These are phyloP conservation scores for Biancaea sappan DNA, from an alignment of 306 rosid species.

Conservation along the genomic window DNA sequence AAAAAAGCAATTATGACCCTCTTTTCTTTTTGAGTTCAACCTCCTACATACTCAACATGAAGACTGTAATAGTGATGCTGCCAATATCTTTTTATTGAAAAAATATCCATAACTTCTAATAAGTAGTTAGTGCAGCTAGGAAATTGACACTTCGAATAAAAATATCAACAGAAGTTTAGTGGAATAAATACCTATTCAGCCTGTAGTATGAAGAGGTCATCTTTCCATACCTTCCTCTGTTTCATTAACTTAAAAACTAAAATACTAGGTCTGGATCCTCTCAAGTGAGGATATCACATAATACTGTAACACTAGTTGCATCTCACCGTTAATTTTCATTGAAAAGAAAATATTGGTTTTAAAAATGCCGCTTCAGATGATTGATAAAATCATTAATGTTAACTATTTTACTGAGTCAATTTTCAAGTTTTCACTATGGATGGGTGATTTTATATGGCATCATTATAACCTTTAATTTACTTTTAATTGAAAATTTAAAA, in stretches of 20 bases:
- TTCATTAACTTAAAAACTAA: not conserved
- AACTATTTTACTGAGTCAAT: not conserved
- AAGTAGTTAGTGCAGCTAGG: slow-evolving; percentile 11
- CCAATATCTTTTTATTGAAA: not conserved
- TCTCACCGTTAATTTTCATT: not conserved
- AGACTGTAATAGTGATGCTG: not conserved
- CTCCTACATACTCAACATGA: slow-evolving; percentile 5
- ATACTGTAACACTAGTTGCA: not conserved
- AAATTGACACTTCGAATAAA: not conserved
- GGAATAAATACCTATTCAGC: slow-evolving; percentile 1
- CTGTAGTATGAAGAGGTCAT: not conserved
- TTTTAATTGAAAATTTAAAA: not conserved
- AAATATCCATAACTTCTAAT: not conserved
- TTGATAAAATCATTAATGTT: too few species aligned
- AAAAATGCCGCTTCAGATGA: not conserved
- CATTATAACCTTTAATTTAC: not conserved
- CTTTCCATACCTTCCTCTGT: not conserved
- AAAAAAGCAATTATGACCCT: slow-evolving; percentile 14
- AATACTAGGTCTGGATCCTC: not conserved
- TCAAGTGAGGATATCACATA: not conserved
- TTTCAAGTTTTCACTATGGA: not conserved
- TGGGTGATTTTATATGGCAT: not conserved
- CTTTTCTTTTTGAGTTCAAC: not conserved
- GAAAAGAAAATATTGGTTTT: too few species aligned
- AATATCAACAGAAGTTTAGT: not conserved